Evolutionary conservation across 257 asterid genomes (phyloP).

Genomic region (Apocynum venetum): DNA sequence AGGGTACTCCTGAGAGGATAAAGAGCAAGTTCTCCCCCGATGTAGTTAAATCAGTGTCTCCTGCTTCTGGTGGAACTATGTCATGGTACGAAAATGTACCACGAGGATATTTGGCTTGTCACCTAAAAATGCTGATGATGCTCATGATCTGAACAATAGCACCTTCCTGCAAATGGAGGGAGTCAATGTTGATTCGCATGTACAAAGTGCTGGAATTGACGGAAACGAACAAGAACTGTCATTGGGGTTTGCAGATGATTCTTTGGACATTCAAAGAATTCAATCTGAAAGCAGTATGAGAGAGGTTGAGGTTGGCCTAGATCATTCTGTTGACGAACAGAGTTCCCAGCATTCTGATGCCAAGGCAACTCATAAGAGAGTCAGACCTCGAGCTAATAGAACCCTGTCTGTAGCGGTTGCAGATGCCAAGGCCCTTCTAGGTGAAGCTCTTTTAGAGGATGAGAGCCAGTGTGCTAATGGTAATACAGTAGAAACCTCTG

Average conservation of each 20-base stretch:
- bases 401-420: constrained; percentile 27
- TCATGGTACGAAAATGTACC: constrained; percentile 90
- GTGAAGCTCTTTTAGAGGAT: constrained; percentile 11
- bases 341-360: constrained; percentile 40
- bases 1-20: constrained; percentile 35
- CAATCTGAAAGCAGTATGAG: constrained; percentile 41
- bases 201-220: constrained; percentile 38
- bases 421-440: constrained; percentile 26
- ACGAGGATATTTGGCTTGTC: constrained; percentile 72
- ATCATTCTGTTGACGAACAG: constrained; percentile 42
- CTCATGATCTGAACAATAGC: constrained; percentile 31
- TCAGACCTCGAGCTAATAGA: constrained; percentile 44
- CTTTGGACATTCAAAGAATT: constrained; percentile 44
- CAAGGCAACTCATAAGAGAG: constrained; percentile 30
- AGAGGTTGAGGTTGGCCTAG: constrained; percentile 44
- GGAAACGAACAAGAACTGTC: constrained; percentile 49
- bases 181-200: constrained; percentile 27
- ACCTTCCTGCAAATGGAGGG: constrained; percentile 23
- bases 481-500: constrained; percentile 37
- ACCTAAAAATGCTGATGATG: constrained; percentile 54
- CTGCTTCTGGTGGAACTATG: constrained; percentile 63
- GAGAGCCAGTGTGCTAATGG: constrained; percentile 40
- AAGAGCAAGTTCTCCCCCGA: constrained; percentile 43
- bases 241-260: constrained; percentile 43
- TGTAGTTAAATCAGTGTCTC: constrained; percentile 46